Conservation (phyloP, 192 early-diverging fungal genomes). For the Funneliformis geosporum region DNA sequence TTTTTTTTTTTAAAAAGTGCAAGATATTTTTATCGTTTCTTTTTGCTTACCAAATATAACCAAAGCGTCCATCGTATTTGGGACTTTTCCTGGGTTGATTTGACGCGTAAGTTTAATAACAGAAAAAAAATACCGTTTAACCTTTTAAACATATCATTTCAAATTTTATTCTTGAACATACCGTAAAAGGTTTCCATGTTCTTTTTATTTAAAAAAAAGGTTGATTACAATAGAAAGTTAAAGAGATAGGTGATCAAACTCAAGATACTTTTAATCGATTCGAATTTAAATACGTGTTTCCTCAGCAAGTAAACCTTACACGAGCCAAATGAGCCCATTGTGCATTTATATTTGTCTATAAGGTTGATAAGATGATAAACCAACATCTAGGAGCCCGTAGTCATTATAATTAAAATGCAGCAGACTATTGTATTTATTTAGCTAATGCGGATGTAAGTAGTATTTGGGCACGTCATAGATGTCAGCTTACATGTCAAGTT, state of each 20-base stretch:
- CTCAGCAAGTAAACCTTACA: no score
- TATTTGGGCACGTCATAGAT: no score
- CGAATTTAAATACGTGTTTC: no score
- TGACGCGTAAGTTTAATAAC: neutral
- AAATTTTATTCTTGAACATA: neutral
- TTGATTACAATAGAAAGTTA: neutral
- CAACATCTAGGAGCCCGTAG: no score
- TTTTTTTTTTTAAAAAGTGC: neutral
- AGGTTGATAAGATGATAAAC: no score
- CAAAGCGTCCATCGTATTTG: neutral
- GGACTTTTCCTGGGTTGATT: neutral
- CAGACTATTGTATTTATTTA: no score
- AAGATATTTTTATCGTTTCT: neutral
- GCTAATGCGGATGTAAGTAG: no score
- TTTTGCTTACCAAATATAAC: slow-evolving; percentile 14
- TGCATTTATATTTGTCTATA: no score
- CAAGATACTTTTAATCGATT: neutral
- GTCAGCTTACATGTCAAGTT: no score
- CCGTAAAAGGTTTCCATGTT: slow-evolving; percentile 24
- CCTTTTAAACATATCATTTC: neutral
- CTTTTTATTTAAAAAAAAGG: neutral
- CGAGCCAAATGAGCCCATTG: no score
- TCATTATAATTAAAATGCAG: no score
- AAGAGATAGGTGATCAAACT: neutral
- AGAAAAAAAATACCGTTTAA: neutral